A percentile compares a stretch with the other conserved stretches of the same genome.
These are phyloP conservation scores for Stephanodiscus triporus DNA, from an alignment of 108 stramenopile genomes.

Conservation along the genomic window DNA sequence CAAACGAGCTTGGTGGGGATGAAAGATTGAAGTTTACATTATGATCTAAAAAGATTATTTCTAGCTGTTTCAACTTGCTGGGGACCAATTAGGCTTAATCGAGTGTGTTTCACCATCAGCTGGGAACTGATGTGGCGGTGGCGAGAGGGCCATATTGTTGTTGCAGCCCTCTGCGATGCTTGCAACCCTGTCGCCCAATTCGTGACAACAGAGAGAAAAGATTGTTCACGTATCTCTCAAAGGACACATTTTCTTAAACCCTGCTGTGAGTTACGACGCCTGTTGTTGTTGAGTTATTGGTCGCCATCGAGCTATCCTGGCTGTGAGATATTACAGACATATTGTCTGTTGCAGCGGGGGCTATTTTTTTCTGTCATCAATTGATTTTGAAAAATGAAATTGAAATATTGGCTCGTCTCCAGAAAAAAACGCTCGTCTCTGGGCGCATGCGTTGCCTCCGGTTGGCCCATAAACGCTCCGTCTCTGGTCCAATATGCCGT, in stretches of 20 bases:
- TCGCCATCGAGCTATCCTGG: constrained; percentile 36
- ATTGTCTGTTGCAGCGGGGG: constrained; percentile 1
- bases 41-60: constrained; percentile 17
- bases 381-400: too few relatives aligned
- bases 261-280: constrained; percentile 30
- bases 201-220: too few relatives aligned
- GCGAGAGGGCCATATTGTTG: not conserved
- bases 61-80: constrained; percentile 5
- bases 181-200: too few relatives aligned
- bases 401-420: too few relatives aligned
- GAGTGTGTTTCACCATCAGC: not conserved
- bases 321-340: constrained; percentile 30
- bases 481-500: too few relatives aligned
- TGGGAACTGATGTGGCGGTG: not conserved
- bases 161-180: not conserved
- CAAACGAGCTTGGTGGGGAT: too few relatives aligned
- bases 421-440: too few relatives aligned
- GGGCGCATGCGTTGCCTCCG: too few relatives aligned
- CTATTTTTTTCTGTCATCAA: constrained; percentile 18
- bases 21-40: not conserved
- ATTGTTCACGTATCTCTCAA: too few relatives aligned
- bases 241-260: too few relatives aligned
- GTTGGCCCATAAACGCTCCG: too few relatives aligned
- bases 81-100: too few relatives aligned
- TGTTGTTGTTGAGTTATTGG: constrained; percentile 23